Base-by-base conservation (phyloP, 371 early-diverging fungal species). In the Lichtheimia ramosa region DNA sequence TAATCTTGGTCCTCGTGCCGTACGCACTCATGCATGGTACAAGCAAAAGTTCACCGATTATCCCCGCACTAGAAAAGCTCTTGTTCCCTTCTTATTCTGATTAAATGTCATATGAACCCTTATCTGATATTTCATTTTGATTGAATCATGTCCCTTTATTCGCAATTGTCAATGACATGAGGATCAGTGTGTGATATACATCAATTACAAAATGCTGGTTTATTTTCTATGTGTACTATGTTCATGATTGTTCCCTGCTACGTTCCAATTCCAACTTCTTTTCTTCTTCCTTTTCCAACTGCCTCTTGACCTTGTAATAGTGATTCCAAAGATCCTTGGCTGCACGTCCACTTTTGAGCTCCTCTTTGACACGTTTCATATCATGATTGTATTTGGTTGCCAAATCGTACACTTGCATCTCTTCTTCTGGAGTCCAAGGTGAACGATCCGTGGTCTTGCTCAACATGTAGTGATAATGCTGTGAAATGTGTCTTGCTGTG, bases 1-100 rank as follows among this genome's bases (percentile, higher is more conserved):
- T n/a, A 88, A 88, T 64, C 67, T 90, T 21, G 54, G 80, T 15
- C 89, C 90, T 4, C 70, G 90, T 15, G 88, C 89, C 1, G 59
- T 64, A 56, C 61, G 73, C 16, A 77, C 81, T 2, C 88, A 89
- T 66, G 54, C 49, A 21, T 90, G 89, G 89, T 90, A 90, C 48
- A 46, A 58, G 13, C 24, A 71, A 2, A 60, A 67, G 16, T 89
- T 89, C 62, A 39, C 55, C 42, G 62, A 65, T 14, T 70, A 77
- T 34, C 87, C 86, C 28, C 79, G 84, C 2, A 27, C 69, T 16
- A 67, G 90, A 60, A 84, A 71, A 59, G 88, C 86, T 0, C 63
- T 90, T 5, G 63, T 90, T 40, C 90, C 90, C 5, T 87, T 69
- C 62, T 10, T 89, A 2, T 64, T 77, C 21, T 87, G 70, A 64